Base-by-base conservation (phyloP, 2,329 filamentous ascomycete genomes). In the Colletotrichum lupini region DNA sequence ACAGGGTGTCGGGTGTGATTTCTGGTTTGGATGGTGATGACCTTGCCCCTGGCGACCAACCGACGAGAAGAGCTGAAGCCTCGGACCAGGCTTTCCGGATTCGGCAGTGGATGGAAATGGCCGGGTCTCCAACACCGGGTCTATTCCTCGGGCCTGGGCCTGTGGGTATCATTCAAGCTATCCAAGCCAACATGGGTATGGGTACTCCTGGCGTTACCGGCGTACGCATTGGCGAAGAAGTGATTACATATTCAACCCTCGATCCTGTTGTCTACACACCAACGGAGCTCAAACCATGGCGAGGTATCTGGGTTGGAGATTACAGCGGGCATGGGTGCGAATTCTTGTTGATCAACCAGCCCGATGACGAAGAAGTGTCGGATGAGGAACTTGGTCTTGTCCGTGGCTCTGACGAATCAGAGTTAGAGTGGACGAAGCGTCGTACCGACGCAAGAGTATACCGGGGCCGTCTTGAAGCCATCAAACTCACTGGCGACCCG, bases 231-330 rank as follows among this genome's bases (percentile, higher is more conserved):
- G 88, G 86, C 32, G 88, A 91, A 76, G 85, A 88, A 68, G 77
- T 91, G 53, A 82, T 91, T 77, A 94, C 93, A 0, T 92, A 89
- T 75, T 85, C 90, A 8, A 97, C 95, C 0, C 85, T 98, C 1
- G 91, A 95, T 56, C 89, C 91, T 3, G 84, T 84, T 3, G 82
- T 93, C n/a, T 98, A 97, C 80, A 97, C 91, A 0, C 95, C 96
- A 0, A 97, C 95, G 0, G 81, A 84, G 11, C 87, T 92, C 67
- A 96, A 95, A 80, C 95, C 95, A 0, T 98, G 92, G 86, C 91
- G 95, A 75, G 96, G 96, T 0, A 94, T 99, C 35, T 98, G 94
- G 93, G 93, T 95, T 19, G 95, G 95, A 0, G 95, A 98, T 80
- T 98, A 98, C 78, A 93, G 91, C 30, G 91, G 90, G 0, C 95